A percentile compares a stretch with the other conserved stretches of the same genome.
Evolutionary conservation across 768 basidiomycete genomes (phyloP).

Genomic region (Boletus rubropictus): DNA sequence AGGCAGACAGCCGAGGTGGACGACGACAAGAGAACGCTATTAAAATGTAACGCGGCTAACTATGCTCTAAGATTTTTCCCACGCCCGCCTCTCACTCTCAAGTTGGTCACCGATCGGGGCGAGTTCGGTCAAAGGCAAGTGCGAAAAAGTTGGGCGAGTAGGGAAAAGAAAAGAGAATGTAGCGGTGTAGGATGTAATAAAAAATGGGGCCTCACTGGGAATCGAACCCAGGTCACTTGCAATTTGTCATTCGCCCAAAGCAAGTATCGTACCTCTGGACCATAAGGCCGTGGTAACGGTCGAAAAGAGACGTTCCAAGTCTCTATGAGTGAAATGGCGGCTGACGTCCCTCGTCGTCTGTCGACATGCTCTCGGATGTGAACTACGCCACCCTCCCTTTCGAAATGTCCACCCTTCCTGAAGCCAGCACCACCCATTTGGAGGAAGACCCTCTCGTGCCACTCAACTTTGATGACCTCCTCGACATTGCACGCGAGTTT

Average conservation of each 20-base stretch:
- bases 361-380: slow-evolving; percentile 24
- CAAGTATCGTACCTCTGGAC: slow-evolving; percentile 38
- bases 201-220: slow-evolving; percentile 32
- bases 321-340: not conserved
- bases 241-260: slow-evolving; percentile 29
- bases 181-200: not conserved
- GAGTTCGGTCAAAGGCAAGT: not conserved
- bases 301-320: too few relatives aligned
- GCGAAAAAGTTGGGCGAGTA: not conserved
- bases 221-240: slow-evolving; percentile 37
- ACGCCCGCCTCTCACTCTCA: slow-evolving; percentile 14
- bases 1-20: slow-evolving; percentile 14
- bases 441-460: slow-evolving; percentile 4
- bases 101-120: not conserved
- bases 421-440: not conserved
- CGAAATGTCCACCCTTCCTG: slow-evolving; percentile 1
- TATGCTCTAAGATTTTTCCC: slow-evolving; percentile 14
- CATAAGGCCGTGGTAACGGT: slow-evolving; percentile 20
- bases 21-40: slow-evolving; percentile 11
- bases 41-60: slow-evolving; percentile 26
- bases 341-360: slow-evolving; percentile 11
- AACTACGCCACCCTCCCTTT: slow-evolving; percentile 3
- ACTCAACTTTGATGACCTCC: slow-evolving; percentile 24
- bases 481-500: slow-evolving; percentile 27
- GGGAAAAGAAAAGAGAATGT: too few relatives aligned